A percentile compares a stretch with the other conserved stretches of the same genome.
phyloP scores from a whole-genome alignment of 805 yeast species.

The Saturnispora dispora region DNA sequence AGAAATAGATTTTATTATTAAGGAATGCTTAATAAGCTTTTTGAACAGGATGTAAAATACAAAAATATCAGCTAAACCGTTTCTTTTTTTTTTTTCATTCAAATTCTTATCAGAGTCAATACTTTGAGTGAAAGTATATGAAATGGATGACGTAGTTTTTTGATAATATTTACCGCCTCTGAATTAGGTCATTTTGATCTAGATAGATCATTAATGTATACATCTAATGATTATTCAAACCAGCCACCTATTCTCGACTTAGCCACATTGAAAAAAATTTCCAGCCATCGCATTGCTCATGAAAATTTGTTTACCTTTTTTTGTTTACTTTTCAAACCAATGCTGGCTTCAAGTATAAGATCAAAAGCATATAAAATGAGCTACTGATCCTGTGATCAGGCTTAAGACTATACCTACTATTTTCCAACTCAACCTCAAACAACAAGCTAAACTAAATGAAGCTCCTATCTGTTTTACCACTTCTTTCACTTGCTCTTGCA shows the following conservation, averaged over 20 bases:
- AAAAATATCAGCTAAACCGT: too few relatives aligned
- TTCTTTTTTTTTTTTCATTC: too few relatives aligned
- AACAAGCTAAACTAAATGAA: neutral
- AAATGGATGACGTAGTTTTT: neutral
- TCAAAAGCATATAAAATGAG: conserved; percentile 1
- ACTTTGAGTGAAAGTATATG: neutral
- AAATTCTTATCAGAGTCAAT: too few relatives aligned
- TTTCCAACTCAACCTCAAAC: neutral
- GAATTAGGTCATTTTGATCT: neutral
- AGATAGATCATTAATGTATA: neutral
- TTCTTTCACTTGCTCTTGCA: conserved; percentile 5
- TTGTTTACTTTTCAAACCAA: conserved; percentile 4
- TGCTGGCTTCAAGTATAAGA: conserved; percentile 3
- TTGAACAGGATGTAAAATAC: too few relatives aligned
- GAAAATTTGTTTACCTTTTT: conserved; percentile 2
- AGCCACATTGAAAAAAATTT: neutral
- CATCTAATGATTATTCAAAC: neutral
- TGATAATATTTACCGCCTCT: neutral
- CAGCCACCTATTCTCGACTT: neutral
- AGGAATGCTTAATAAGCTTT: too few relatives aligned
- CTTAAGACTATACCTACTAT: neutral
- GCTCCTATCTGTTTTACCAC: conserved; percentile 1
- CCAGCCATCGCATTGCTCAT: conserved; percentile 5
- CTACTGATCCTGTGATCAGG: neutral
- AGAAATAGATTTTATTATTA: too few relatives aligned